phyloP scores from a whole-genome alignment of 768 basidiomycete genomes.

The Russula compacta region DNA sequence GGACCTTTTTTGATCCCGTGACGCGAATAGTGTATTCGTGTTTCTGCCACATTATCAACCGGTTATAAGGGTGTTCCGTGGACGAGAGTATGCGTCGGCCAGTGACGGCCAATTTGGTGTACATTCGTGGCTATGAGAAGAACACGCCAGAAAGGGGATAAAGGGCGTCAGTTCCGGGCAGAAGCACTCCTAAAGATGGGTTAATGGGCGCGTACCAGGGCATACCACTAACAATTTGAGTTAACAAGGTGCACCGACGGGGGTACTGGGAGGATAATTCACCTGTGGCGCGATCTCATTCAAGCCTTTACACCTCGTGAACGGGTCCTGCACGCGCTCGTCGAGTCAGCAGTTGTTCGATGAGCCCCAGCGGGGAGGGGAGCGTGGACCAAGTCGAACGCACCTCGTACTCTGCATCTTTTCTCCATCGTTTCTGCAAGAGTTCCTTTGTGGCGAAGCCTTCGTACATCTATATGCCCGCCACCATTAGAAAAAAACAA shows the following conservation, averaged over 20 bases:
- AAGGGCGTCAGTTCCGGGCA: neutral
- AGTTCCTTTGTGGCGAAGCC: slow-evolving; percentile 44
- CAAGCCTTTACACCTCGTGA: slow-evolving; percentile 18
- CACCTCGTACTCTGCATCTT: slow-evolving; percentile 52
- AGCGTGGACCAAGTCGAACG: slow-evolving; percentile 23
- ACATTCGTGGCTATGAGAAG: slow-evolving; percentile 40
- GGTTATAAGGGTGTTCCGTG: slow-evolving; percentile 43
- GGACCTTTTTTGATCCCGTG: slow-evolving; percentile 43
- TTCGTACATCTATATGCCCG: slow-evolving; percentile 35
- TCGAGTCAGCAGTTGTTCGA: slow-evolving; percentile 35
- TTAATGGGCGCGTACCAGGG: slow-evolving; percentile 33
- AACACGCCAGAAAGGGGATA: neutral
- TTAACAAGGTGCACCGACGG: neutral
- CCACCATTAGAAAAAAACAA: neutral
- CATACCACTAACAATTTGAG: slow-evolving; percentile 38
- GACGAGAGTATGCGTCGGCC: slow-evolving; percentile 51
- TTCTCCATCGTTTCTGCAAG: slow-evolving; percentile 43
- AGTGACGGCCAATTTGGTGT: slow-evolving; percentile 41
- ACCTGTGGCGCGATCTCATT: slow-evolving; percentile 23
- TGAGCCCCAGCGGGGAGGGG: too few species aligned
- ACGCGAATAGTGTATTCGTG: slow-evolving; percentile 53
- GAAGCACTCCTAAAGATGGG: neutral
- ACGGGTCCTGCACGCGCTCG: slow-evolving; percentile 18
- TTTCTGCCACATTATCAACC: slow-evolving; percentile 47
- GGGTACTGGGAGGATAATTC: neutral